Percentiles rank a stretch among this genome's conserved stretches.
Conservation (phyloP, 129 eudicot genomes). For the Erigeron canadensis region DNA sequence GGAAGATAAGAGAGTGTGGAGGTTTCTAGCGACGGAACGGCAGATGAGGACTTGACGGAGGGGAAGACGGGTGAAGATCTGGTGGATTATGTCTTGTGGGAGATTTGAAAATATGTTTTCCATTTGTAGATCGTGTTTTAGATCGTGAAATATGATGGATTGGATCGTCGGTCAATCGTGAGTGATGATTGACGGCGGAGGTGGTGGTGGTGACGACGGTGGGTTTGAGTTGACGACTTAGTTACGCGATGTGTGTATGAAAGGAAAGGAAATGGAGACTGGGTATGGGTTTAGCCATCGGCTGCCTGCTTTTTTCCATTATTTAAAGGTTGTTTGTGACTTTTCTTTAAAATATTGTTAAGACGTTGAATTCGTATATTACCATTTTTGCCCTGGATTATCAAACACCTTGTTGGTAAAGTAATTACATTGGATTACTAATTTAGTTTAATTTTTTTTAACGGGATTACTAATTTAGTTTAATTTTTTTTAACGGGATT, state of each 20-base stretch:
- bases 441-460: no score
- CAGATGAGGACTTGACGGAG: slow-evolving; percentile 64
- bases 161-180: no score
- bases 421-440: no score
- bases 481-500: no score
- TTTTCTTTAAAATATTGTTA: background rate
- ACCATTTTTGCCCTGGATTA: no score
- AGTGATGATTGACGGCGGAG: background rate
- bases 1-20: slow-evolving; percentile 53
- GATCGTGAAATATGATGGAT: no score
- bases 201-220: background rate
- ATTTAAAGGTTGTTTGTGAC: background rate
- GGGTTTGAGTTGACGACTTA: background rate
- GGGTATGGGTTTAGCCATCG: slow-evolving; percentile 23
- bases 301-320: slow-evolving; percentile 7
- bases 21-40: slow-evolving; percentile 55
- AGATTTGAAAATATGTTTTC: slow-evolving; percentile 56
- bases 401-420: no score
- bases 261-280: slow-evolving; percentile 8
- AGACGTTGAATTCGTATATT: no score
- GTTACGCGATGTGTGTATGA: background rate
- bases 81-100: slow-evolving; percentile 80
- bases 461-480: no score
- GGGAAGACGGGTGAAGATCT: slow-evolving; percentile 67
- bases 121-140: slow-evolving; percentile 16